Evolutionary conservation across 2,329 filamentous ascomycete genomes (phyloP).

Genomic region (Saccharata proteae): DNA sequence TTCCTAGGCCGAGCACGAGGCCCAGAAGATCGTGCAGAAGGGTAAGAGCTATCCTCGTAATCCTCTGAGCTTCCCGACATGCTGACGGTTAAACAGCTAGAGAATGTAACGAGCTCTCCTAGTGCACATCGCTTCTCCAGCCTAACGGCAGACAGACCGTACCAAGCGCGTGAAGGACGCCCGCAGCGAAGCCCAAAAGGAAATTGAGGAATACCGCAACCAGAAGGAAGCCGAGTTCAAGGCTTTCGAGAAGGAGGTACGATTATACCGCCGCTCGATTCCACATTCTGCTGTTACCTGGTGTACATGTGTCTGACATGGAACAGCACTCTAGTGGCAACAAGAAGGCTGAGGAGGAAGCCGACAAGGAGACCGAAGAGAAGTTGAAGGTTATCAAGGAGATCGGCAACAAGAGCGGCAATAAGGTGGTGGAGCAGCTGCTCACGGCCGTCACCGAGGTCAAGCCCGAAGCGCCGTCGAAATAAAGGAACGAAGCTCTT

Average conservation of each 20-base stretch:
- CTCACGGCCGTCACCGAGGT: slow-evolving; percentile 77
- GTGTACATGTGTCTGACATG: slow-evolving; percentile 11
- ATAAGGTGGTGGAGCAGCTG: slow-evolving; percentile 70
- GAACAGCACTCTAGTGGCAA: slow-evolving; percentile 82
- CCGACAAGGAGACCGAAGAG: slow-evolving; percentile 65
- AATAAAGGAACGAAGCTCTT: too few relatives aligned
- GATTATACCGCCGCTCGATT: slow-evolving; percentile 7
- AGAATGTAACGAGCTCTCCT: slow-evolving; percentile 88
- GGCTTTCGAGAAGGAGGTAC: slow-evolving; percentile 74
- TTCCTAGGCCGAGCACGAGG: slow-evolving; percentile 82
- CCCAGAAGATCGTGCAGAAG: slow-evolving; percentile 98
- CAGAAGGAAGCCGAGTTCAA: slow-evolving; percentile 92
- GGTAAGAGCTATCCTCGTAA: slow-evolving; percentile 42
- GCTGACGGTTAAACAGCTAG: slow-evolving; percentile 44
- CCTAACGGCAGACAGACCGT: slow-evolving; percentile 48
- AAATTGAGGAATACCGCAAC: slow-evolving; percentile 85
- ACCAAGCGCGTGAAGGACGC: slow-evolving; percentile 97
- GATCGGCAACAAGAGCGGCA: slow-evolving; percentile 67
- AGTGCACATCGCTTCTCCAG: slow-evolving; percentile 4
- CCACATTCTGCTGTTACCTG: background rate
- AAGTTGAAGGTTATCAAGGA: slow-evolving; percentile 74
- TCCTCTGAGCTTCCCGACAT: background rate
- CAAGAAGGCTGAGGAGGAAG: slow-evolving; percentile 57
- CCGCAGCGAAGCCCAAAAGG: slow-evolving; percentile 90
- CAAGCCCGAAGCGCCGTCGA: slow-evolving; percentile 51